Evolutionary conservation across 768 basidiomycete species (phyloP).

Genomic region (Phanerodontia chrysosporium): DNA sequence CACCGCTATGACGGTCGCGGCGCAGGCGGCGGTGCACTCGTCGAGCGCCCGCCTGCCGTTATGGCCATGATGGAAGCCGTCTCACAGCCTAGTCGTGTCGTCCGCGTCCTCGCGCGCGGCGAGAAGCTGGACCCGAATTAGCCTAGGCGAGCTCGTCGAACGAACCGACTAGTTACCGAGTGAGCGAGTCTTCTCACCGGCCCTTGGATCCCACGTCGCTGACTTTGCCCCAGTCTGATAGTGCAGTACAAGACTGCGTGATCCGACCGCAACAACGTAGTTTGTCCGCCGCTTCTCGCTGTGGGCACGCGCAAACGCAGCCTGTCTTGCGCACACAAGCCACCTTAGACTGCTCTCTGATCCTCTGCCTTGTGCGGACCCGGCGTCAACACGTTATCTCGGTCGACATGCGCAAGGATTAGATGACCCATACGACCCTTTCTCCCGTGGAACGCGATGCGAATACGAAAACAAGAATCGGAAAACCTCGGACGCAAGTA

Average conservation of each 20-base stretch:
- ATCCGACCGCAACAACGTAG: neutral
- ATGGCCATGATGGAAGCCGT: slow-evolving; percentile 81
- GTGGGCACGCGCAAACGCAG: neutral
- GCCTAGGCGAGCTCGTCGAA: neutral
- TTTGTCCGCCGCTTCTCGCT: neutral
- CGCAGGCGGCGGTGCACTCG: slow-evolving; percentile 38
- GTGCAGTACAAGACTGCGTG: neutral
- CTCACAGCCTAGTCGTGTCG: slow-evolving; percentile 67
- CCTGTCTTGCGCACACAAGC: neutral
- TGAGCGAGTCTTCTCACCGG: neutral
- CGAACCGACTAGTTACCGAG: neutral
- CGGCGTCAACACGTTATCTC: neutral
- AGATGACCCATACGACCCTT: neutral
- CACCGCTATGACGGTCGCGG: slow-evolving; percentile 13
- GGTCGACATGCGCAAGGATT: neutral
- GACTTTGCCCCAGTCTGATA: neutral
- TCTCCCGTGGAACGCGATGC: neutral
- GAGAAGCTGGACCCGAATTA: slow-evolving; percentile 68
- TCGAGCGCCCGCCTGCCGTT: slow-evolving; percentile 74
- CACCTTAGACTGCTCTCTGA: neutral
- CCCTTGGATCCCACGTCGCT: neutral
- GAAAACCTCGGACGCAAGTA: neutral
- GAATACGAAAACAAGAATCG: neutral
- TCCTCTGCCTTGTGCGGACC: neutral
- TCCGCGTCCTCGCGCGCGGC: slow-evolving; percentile 77